Percentiles rank a stretch among this genome's conserved stretches.
phyloP scores from a whole-genome alignment of 106 monocot genomes.

The Dioscorea dumetorum region DNA sequence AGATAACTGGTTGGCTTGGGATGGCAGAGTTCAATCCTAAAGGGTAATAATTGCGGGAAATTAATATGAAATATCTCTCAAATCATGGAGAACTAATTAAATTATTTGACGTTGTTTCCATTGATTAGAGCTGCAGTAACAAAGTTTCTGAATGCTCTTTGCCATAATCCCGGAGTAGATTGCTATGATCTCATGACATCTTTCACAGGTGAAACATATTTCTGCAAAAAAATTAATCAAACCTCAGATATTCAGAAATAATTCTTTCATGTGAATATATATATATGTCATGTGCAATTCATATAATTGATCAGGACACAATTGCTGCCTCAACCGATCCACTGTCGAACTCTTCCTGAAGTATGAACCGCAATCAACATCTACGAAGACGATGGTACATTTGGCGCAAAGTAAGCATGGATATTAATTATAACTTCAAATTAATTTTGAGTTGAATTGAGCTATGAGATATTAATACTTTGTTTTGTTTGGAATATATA shows the following conservation, averaged over 20 bases:
- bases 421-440: neutral
- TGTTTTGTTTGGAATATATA: neutral
- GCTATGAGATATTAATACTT: neutral
- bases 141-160: conserved; percentile 31
- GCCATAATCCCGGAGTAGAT: conserved; percentile 26
- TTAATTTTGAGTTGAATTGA: no score
- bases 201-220: conserved; percentile 43
- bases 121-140: conserved; percentile 23
- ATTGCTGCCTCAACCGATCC: conserved; percentile 85
- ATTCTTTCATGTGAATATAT: neutral
- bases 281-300: neutral
- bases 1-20: conserved; percentile 64
- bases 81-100: no score
- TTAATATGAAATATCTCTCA: neutral
- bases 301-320: conserved; percentile 31
- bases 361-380: conserved; percentile 87
- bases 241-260: neutral
- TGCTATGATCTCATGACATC: conserved; percentile 58
- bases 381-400: conserved; percentile 86
- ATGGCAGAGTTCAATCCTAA: conserved; percentile 76
- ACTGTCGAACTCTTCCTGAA: conserved; percentile 60
- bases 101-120: neutral
- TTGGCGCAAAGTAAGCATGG: conserved; percentile 80
- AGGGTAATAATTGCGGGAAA: conserved; percentile 26
- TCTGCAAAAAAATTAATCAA: neutral